Base-by-base conservation (phyloP, 257 asterid genomes). In the Verbena officinalis region DNA sequence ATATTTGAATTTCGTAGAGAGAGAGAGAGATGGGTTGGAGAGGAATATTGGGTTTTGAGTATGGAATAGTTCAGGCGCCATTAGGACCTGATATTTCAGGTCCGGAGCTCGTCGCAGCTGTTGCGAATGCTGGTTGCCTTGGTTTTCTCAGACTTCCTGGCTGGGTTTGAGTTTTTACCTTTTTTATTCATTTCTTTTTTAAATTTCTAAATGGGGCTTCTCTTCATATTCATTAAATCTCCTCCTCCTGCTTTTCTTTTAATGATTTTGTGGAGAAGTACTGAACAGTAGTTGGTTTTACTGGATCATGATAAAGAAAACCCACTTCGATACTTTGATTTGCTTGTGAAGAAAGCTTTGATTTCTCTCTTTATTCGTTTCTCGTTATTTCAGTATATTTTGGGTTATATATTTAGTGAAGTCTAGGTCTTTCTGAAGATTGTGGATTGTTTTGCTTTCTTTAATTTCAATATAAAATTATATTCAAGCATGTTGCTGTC, bases 1-100 rank as follows among this genome's bases (percentile, higher is more conserved):
- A 33, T 13, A 20, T 14, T 31, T 51, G 7, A 31, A 2, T 42
- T 14, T 36, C 1, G 6, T 30, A 2, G 58, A 7, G 22, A 56
- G 59, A 34, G 27, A 49, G 42, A 49, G 67, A 69, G 54, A 91
- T 91, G 98, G 98, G 96, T 49, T 85, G 89, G 95, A 80, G 86
- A 79, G 96, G 96, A 59, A 73, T 91, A 20, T 46, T 91, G 57
- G 96, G 96, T 9, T 89, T 91, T 48, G 92, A 89, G 43, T 89
- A 77, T 55, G 98, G 98, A n/a, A 80, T 91, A 45, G 87, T 91
- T 7, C 96, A 84, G 71, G 95, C 95, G 14, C 96, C 96, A n/a
- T 27, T 91, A 61, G 96, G 98, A 4, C 95, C 98, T 0, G 98
- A 91, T 59, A 81, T 91, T 62, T 88, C 98, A 4, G 82, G 90